phyloP scores from a whole-genome alignment of 106 monocot species.

The Dendrobium officinale region DNA sequence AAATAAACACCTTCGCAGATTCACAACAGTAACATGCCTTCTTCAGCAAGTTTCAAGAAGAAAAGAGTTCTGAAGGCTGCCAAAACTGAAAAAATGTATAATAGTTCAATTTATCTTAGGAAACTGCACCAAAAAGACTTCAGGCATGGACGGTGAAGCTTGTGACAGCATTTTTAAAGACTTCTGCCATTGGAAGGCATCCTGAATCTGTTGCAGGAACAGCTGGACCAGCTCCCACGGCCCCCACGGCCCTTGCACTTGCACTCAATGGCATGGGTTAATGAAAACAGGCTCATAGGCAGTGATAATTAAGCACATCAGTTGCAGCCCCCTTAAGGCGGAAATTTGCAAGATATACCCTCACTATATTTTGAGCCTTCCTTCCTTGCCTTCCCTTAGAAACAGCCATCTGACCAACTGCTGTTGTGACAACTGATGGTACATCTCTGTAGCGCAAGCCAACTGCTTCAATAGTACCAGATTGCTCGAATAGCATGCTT shows the following conservation, averaged over 20 bases:
- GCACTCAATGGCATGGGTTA: slow-evolving; percentile 80
- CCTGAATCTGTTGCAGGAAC: slow-evolving; percentile 53
- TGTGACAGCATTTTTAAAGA: slow-evolving; percentile 59
- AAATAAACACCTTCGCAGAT: too few relatives aligned
- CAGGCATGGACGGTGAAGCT: slow-evolving; percentile 73
- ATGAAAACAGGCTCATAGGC: too few relatives aligned
- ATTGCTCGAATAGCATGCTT: slow-evolving; percentile 33
- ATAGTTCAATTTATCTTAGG: slow-evolving; percentile 3
- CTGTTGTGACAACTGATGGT: slow-evolving; percentile 28
- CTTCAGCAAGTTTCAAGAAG: neutral
- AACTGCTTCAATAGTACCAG: slow-evolving; percentile 24
- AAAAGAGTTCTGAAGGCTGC: neutral
- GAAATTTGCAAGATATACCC: too few relatives aligned
- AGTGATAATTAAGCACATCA: too few relatives aligned
- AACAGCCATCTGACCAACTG: slow-evolving; percentile 39
- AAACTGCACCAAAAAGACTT: slow-evolving; percentile 47
- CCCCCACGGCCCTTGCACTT: slow-evolving; percentile 47
- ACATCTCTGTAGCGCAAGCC: slow-evolving; percentile 25
- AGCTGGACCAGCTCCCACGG: slow-evolving; percentile 59
- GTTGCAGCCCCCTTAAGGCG: too few relatives aligned
- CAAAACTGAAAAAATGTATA: neutral
- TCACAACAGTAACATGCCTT: neutral
- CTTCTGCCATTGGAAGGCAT: slow-evolving; percentile 48
- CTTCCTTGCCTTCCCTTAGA: too few relatives aligned
- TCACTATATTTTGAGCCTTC: too few relatives aligned